Base-by-base conservation (phyloP, 257 asterid genomes). In the Handroanthus guayacan region DNA sequence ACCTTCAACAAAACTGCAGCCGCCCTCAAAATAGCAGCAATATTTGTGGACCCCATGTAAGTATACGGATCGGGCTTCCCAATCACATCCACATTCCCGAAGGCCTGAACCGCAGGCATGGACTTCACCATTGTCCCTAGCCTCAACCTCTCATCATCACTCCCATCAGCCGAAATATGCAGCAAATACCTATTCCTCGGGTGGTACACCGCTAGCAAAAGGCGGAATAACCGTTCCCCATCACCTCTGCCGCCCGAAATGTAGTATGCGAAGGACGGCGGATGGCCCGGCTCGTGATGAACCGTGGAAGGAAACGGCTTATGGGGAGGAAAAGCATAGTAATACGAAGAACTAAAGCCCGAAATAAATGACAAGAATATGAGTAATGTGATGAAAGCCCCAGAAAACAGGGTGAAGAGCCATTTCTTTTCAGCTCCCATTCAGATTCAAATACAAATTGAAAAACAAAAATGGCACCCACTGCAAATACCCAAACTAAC, bases 61-160 rank as follows among this genome's bases (percentile, higher is more conserved):
- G 99, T 93, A 64, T 84, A 87, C 14, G 98, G 97, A 89, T 95
- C 99, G 71, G 99, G 96, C 86, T 90, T 91, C 65, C 99, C 99
- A 60, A 95, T 78, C 76, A 95, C 98, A 86, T 95, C 99, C 69
- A 90, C 99, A 74, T 95, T 95, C 80, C 91, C 96, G 62, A 95
- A 95, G 10, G 91, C 96, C 84, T 90, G 86, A 64, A 86, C 81
- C 5, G 79, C 99, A 0, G 97, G 93, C 77, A 93, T 76, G 16
- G 98, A 93, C 81, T 86, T 90, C 78, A 91, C 94, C 80, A 82
- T 34, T 39, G 86, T 85, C 56, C 86, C 94, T 50, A 95, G 84
- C 78, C 85, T 90, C 76, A 74, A 18, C 85, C 99, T 89, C 87
- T 95, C 99, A 3, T 79, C 86, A 51, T 91, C 89, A 58, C 84